Percentiles rank a stretch among this genome's conserved stretches.
These are phyloP conservation scores for Dunaliella primolecta DNA, from an alignment of 139 green algal species.

Conservation along the genomic window DNA sequence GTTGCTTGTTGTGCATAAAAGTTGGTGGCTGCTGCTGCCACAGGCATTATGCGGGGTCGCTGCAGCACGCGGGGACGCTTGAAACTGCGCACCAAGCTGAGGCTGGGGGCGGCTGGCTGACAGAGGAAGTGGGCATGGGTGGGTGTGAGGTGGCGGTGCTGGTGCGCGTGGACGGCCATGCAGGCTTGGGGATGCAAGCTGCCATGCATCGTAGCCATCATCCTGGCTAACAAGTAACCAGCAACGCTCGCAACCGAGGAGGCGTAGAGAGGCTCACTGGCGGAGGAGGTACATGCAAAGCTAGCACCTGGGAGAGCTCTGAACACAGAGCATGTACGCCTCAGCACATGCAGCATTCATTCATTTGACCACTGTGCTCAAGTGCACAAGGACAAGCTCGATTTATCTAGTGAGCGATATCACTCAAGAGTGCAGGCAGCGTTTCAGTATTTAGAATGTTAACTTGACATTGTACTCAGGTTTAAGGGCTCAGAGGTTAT, in stretches of 20 bases:
- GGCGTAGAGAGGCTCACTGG: too few relatives aligned
- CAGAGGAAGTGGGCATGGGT: background rate
- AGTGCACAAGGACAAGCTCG: too few relatives aligned
- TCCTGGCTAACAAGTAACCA: background rate
- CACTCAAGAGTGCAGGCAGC: background rate
- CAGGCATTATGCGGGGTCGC: background rate
- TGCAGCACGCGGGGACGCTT: background rate
- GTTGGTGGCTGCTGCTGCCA: background rate
- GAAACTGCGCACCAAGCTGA: background rate
- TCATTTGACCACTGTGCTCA: background rate
- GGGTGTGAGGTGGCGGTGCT: background rate
- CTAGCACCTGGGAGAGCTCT: background rate
- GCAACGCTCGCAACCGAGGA: background rate
- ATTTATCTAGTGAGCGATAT: background rate
- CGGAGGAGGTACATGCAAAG: too few relatives aligned
- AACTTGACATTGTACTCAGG: background rate
- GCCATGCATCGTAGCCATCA: background rate
- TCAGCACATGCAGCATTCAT: background rate
- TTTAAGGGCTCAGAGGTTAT: background rate
- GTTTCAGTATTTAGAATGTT: too few relatives aligned
- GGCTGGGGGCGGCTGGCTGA: background rate
- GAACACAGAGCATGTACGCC: background rate
- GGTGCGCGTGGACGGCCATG: background rate
- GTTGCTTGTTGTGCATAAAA: constrained; percentile 47
- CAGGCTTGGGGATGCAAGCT: background rate